Evolutionary conservation across 352 stramenopile genomes (phyloP).

Genomic region (Pythium scleroteichum): DNA sequence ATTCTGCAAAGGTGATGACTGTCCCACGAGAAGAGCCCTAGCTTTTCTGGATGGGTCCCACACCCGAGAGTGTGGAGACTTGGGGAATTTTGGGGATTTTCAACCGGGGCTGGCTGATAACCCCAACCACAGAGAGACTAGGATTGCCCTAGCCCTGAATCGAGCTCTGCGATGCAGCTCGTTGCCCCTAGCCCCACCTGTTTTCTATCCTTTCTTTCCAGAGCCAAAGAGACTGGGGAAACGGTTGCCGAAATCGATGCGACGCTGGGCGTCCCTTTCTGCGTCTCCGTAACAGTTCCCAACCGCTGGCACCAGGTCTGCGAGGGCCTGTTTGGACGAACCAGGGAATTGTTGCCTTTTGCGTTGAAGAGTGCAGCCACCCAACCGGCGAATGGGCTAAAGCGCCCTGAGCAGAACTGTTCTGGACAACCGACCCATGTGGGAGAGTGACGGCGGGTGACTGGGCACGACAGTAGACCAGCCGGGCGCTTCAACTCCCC

Average conservation of each 20-base stretch:
- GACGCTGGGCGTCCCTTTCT: constrained; percentile 18
- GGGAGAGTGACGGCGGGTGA: constrained; percentile 34
- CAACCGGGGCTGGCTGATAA: constrained; percentile 16
- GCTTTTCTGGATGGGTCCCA: constrained; percentile 2
- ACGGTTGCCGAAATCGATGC: constrained; percentile 1
- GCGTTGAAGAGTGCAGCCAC: constrained; percentile 23
- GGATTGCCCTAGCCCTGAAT: constrained; percentile 11
- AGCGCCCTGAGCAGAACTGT: constrained; percentile 14
- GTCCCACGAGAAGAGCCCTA: constrained; percentile 12
- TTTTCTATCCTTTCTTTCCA: constrained; percentile 19
- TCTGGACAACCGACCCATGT: constrained; percentile 27
- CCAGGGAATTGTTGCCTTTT: constrained; percentile 25
- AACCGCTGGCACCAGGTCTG: constrained; percentile 3
- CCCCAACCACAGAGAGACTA: constrained; percentile 17
- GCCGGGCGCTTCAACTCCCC: constrained; percentile 27
- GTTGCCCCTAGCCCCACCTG: constrained; percentile 4
- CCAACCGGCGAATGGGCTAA: constrained; percentile 7
- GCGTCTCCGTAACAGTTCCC: constrained; percentile 6
- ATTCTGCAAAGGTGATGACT: constrained; percentile 15
- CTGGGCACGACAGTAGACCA: constrained; percentile 30
- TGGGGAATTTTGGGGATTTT: background rate
- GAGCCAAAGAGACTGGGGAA: constrained; percentile 13
- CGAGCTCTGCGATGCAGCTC: constrained; percentile 11
- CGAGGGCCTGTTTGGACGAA: background rate
- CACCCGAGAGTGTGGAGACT: background rate